These are phyloP conservation scores for Vitis hybrid DNA, from an alignment of 177 flowering plant species.

Conservation along the genomic window DNA sequence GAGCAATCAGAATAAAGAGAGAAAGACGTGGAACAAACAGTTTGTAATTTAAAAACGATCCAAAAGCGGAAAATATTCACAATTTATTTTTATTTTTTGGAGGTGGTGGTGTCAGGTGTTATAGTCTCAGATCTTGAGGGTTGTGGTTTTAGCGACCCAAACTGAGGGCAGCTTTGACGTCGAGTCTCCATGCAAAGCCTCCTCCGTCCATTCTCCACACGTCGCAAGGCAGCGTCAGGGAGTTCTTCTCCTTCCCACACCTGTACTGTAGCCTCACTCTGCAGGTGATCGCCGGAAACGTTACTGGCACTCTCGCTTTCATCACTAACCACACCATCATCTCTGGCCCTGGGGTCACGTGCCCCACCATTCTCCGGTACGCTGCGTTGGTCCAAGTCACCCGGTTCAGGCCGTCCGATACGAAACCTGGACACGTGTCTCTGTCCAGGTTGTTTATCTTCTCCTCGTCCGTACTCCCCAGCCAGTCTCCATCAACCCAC, in stretches of 20 bases:
- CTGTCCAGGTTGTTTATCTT: conserved; percentile 36
- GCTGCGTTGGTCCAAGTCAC: conserved; percentile 77
- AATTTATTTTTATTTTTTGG: no score
- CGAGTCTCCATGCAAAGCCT: conserved; percentile 79
- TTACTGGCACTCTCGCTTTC: conserved; percentile 38
- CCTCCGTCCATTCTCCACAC: conserved; percentile 73
- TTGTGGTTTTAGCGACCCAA: conserved; percentile 40
- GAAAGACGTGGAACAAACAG: no score
- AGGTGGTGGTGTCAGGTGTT: no score
- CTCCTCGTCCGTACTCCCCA: conserved; percentile 52
- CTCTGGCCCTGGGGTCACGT: conserved; percentile 10
- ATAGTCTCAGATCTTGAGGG: no score
- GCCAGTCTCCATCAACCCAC: conserved; percentile 30
- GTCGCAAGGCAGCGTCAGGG: conserved; percentile 64
- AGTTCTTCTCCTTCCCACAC: conserved; percentile 35
- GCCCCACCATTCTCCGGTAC: conserved; percentile 42
- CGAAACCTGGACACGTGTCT: conserved; percentile 72
- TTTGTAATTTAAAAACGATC: no score
- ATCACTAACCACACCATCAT: conserved; percentile 50
- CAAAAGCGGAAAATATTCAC: no score
- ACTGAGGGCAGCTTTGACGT: conserved; percentile 69
- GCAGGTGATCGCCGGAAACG: conserved; percentile 51
- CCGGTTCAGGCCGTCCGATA: conserved; percentile 48
- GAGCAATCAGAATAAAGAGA: no score
- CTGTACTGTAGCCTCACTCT: conserved; percentile 56